Base-by-base conservation (phyloP, 139 green algal genomes). In the Chlorella sp. region DNA sequence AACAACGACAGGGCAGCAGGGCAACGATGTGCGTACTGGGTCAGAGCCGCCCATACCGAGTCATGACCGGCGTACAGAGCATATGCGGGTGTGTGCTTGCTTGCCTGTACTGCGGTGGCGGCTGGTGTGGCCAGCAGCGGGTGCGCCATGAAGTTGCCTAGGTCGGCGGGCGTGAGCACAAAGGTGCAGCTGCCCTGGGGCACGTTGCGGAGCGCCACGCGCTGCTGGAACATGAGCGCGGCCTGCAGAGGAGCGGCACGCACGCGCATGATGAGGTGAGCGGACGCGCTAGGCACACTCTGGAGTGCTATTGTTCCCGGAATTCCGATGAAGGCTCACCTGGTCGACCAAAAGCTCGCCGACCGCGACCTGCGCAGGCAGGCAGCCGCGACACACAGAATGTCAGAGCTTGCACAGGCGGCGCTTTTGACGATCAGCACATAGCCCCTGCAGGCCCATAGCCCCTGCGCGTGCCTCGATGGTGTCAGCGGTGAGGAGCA, bases 301-400 rank as follows among this genome's bases (percentile, higher is more conserved):
- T n/a, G n/a, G n/a, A n/a, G n/a, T n/a, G n/a, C n/a, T n/a, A n/a
- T n/a, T n/a, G n/a, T n/a, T n/a, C n/a, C n/a, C n/a, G n/a, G n/a
- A n/a, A n/a, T n/a, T n/a, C n/a, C n/a, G n/a, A n/a, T n/a, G n/a
- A n/a, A n/a, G n/a, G n/a, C n/a, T n/a, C n/a, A n/a, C n/a, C n/a
- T 73, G 80, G 72, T 88, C 83, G 31, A 88, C 75, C 31, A 79
- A 61, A 73, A 88, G 77, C 55, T 88, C 81, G 1, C 77, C 84
- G 0, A 80, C 71, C 35, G 88, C 77, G 20, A 84, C 86, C n/a
- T 81, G 42, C 34, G 62, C n/a, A n/a, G n/a, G n/a, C n/a, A n/a
- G n/a, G n/a, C n/a, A n/a, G n/a, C n/a, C n/a, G n/a, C n/a, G n/a
- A n/a, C n/a, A n/a, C n/a, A n/a, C n/a, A n/a, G n/a, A n/a, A n/a